These are phyloP conservation scores for Termitomyces sp. DNA, from an alignment of 768 basidiomycete genomes.

Conservation along the genomic window DNA sequence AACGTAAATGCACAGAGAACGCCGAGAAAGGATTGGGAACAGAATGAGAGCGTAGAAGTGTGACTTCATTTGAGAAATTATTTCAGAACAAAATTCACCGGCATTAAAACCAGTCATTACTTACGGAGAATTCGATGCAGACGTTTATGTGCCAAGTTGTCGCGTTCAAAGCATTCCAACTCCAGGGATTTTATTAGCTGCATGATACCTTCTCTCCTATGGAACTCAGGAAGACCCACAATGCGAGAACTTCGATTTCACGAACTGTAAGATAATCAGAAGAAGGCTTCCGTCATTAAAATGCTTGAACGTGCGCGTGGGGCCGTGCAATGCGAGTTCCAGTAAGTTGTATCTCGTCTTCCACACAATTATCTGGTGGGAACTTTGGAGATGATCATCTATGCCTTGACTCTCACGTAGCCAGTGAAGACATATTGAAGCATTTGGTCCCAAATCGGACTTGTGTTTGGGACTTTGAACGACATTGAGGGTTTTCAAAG, in stretches of 20 bases:
- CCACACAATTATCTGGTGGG: slow-evolving; percentile 20
- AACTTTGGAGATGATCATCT: slow-evolving; percentile 17
- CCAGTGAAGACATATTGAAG: slow-evolving; percentile 16
- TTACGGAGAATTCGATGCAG: background rate
- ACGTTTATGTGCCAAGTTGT: slow-evolving; percentile 1
- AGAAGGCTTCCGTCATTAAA: slow-evolving; percentile 2
- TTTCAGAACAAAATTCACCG: too few relatives aligned
- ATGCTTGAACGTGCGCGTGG: slow-evolving; percentile 5
- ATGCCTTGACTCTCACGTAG: slow-evolving; percentile 9
- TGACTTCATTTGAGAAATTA: background rate
- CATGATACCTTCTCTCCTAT: slow-evolving; percentile 7
- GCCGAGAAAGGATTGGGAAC: background rate
- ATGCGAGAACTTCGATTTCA: slow-evolving; percentile 9
- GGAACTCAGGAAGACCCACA: slow-evolving; percentile 10
- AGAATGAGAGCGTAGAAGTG: background rate
- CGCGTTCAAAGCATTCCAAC: slow-evolving; percentile 6
- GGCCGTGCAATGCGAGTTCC: slow-evolving; percentile 5
- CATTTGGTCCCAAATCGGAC: background rate
- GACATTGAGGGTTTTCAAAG: slow-evolving; percentile 17
- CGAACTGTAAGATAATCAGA: slow-evolving; percentile 9
- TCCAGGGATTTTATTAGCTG: slow-evolving; percentile 1
- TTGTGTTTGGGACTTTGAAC: slow-evolving; percentile 17
- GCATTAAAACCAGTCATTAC: background rate
- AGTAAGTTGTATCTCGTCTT: slow-evolving; percentile 20
- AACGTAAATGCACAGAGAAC: background rate